Base-by-base conservation (phyloP, 2,329 filamentous ascomycete genomes). In the Shiraia sp. region DNA sequence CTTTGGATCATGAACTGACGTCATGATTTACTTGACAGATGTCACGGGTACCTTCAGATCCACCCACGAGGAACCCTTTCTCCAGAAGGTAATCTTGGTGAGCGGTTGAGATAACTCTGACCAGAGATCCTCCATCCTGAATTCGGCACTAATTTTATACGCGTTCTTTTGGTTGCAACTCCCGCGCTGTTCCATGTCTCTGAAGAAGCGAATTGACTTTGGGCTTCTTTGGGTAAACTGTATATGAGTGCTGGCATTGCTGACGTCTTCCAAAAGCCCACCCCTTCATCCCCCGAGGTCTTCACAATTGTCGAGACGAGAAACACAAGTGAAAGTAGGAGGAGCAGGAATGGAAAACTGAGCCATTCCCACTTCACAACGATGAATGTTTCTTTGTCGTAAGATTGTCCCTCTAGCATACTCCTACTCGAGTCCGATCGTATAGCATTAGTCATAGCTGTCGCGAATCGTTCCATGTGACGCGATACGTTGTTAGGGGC, bases 231-330 rank as follows among this genome's bases (percentile, higher is more conserved):
- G 1, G 57, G 57, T 2, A 65, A 26, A 2, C 62, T 45, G 19
- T 65, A 63, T 1, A 64, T 51, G 0, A 66, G 42, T 1, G 57
- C 47, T 0, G 64, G 59, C 51, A 67, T 59, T 0, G 61, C 49
- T 4, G 64, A 67, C 1, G 53, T 67, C 17, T 68, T 68, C 63
- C 61, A 68, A 1, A 62, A 25, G 0, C 53, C 57, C 1, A 32
- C 36, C 0, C 10, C 39, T 1, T 30, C 35, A 7, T 54, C 50
- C 4, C 36, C 44, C 0, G 57, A 51, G 2, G 52, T 64, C 23
- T 51, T 56, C 3, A 49, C 16, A 0, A 66, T 60, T 0, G 64
- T 66, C 1, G 39, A 36, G 2, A 56, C 35, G 6, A 67, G 36
- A 25, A 68, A 67, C 0, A 56, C 23, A 0, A 66, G 26, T 7